These are phyloP conservation scores for Penicillium sp. DNA, from an alignment of 2,329 filamentous ascomycete genomes.

Conservation along the genomic window DNA sequence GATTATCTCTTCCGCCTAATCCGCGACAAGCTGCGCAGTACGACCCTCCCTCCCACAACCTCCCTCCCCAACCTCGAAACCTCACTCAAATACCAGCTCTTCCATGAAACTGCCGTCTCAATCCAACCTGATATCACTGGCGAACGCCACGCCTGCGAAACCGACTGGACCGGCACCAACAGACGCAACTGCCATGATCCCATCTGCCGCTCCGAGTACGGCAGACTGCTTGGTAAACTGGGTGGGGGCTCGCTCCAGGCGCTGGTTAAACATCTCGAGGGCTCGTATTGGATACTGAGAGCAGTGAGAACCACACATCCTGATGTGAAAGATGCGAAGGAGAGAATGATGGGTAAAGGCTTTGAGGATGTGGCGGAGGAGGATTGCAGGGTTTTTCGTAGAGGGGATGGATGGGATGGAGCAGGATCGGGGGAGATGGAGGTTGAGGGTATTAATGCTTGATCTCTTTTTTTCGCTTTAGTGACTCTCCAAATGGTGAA, in stretches of 20 bases:
- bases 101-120: slow-evolving; percentile 28
- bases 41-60: slow-evolving; percentile 14
- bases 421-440: slow-evolving; percentile 36
- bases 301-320: slow-evolving; percentile 39
- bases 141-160: slow-evolving; percentile 36
- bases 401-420: slow-evolving; percentile 43
- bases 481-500: background rate
- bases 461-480: background rate
- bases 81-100: slow-evolving; percentile 32
- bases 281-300: slow-evolving; percentile 37
- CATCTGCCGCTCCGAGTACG: slow-evolving; percentile 31
- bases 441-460: slow-evolving; percentile 32
- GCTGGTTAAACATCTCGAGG: slow-evolving; percentile 31
- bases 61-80: slow-evolving; percentile 22
- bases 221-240: slow-evolving; percentile 23
- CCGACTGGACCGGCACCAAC: slow-evolving; percentile 38
- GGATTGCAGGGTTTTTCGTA: slow-evolving; percentile 33
- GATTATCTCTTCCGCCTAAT: slow-evolving; percentile 42
- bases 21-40: slow-evolving; percentile 34
- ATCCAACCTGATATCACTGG: slow-evolving; percentile 25
- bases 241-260: slow-evolving; percentile 24
- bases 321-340: slow-evolving; percentile 23
- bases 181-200: slow-evolving; percentile 32
- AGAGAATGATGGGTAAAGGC: slow-evolving; percentile 34
- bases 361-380: slow-evolving; percentile 32